A percentile compares a stretch with the other conserved stretches of the same genome.
These are phyloP conservation scores for Debaryomyces fabryi DNA, from an alignment of 1,139 yeast species.

Conservation along the genomic window DNA sequence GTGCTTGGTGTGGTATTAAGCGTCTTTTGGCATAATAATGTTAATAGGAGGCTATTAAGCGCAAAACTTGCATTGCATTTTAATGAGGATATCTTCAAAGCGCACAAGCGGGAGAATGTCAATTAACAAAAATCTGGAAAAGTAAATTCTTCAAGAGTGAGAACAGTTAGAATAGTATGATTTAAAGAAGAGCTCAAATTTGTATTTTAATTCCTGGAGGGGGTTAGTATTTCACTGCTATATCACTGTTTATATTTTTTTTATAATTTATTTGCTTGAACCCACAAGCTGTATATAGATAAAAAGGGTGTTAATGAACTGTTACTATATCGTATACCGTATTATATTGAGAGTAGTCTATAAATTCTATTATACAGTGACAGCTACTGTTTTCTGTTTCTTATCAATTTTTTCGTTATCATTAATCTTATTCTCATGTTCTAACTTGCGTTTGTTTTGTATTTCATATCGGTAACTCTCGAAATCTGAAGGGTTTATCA, in stretches of 20 bases:
- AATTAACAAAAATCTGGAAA: slow-evolving; percentile 5
- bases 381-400: slow-evolving; percentile 5
- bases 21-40: slow-evolving; percentile 34
- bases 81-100: slow-evolving; percentile 1
- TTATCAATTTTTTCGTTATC: slow-evolving; percentile 1
- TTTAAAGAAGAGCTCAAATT: slow-evolving; percentile 4
- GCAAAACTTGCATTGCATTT: slow-evolving; percentile 8
- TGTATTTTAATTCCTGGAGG: slow-evolving; percentile 6
- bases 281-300: slow-evolving; percentile 9
- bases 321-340: slow-evolving; percentile 3
- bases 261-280: slow-evolving; percentile 8
- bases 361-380: slow-evolving; percentile 6
- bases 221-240: slow-evolving; percentile 2
- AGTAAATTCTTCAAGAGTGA: not conserved
- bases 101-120: slow-evolving; percentile 1
- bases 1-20: slow-evolving; percentile 89
- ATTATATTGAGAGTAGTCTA: slow-evolving; percentile 1
- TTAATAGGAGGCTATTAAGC: slow-evolving; percentile 1
- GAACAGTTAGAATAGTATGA: slow-evolving; percentile 3
- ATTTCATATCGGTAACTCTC: slow-evolving; percentile 8
- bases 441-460: slow-evolving; percentile 7
- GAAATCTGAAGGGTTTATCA: slow-evolving; percentile 24
- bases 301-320: slow-evolving; percentile 8
- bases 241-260: slow-evolving; percentile 7
- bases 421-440: slow-evolving; percentile 6